Conservation (phyloP, 192 early-diverging fungal genomes). For the Gonapodya sp. region DNA sequence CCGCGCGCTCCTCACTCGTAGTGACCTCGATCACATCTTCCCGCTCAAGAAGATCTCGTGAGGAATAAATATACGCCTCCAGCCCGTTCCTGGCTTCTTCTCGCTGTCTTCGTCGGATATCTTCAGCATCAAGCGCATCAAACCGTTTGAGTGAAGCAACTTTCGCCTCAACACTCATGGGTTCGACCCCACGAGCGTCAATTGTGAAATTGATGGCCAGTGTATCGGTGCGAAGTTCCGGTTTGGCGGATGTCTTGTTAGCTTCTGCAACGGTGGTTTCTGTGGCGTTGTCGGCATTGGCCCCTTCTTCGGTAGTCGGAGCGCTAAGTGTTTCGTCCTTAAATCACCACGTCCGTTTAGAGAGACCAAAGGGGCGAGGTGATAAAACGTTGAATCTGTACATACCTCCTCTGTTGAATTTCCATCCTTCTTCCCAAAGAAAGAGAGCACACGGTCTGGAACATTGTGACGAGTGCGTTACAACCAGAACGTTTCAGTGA, state of each 20-base stretch:
- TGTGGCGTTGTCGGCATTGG: not conserved
- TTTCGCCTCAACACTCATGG: conserved; percentile 36
- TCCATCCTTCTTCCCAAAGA: conserved; percentile 38
- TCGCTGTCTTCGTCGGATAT: conserved; percentile 52
- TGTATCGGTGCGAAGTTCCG: not conserved
- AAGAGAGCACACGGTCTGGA: conserved; percentile 51
- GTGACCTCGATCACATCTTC: conserved; percentile 58
- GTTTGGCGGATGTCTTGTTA: not conserved
- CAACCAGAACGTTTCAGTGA: not conserved
- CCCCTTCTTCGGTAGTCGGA: not conserved
- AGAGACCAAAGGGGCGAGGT: too few relatives aligned
- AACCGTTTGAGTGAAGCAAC: conserved; percentile 31
- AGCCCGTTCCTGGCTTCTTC: conserved; percentile 82
- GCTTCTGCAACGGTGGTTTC: not conserved
- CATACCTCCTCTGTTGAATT: not conserved
- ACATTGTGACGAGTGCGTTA: not conserved
- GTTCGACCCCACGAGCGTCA: not conserved
- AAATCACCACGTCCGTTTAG: too few relatives aligned
- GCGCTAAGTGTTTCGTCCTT: not conserved
- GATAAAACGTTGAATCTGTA: too few relatives aligned
- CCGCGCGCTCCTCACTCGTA: conserved; percentile 60
- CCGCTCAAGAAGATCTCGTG: conserved; percentile 72
- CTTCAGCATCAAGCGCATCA: conserved; percentile 60
- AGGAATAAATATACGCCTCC: conserved; percentile 81
- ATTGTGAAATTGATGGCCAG: not conserved